phyloP scores from a whole-genome alignment of 495 filamentous ascomycete species.

The Tuber umbilicatum region DNA sequence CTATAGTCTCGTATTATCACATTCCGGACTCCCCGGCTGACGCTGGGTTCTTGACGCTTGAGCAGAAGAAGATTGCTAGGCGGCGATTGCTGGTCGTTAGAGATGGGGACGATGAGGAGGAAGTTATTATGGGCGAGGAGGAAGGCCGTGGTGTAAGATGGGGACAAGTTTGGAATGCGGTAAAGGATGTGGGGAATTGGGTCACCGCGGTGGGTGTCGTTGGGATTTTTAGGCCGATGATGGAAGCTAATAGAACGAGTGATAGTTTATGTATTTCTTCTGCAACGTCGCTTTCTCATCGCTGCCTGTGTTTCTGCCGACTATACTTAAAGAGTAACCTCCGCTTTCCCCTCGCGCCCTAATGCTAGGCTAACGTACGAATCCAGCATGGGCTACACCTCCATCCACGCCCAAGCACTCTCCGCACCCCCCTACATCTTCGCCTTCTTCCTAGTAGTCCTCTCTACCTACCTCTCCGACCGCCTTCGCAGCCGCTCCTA shows the following conservation, averaged over 20 bases:
- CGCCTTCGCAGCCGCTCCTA: constrained; percentile 63
- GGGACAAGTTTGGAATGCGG: constrained; percentile 32
- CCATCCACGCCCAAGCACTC: constrained; percentile 69
- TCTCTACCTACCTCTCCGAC: constrained; percentile 66
- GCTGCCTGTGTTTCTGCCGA: constrained; percentile 76
- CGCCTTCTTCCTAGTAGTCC: constrained; percentile 62
- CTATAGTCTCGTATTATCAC: constrained; percentile 58
- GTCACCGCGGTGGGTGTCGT: constrained; percentile 15
- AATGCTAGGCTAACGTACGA: neutral
- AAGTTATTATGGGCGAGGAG: constrained; percentile 41
- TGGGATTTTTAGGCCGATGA: constrained; percentile 4
- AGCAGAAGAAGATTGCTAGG: constrained; percentile 64
- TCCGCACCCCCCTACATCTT: constrained; percentile 76
- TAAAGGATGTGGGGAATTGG: constrained; percentile 36
- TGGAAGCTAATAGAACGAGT: constrained; percentile 10
- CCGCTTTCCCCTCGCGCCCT: neutral
- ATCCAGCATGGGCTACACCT: constrained; percentile 60
- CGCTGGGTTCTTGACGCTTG: constrained; percentile 62
- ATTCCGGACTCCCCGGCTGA: constrained; percentile 66
- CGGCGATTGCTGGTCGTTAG: constrained; percentile 58
- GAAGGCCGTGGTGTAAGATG: constrained; percentile 33
- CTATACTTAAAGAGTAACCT: constrained; percentile 57
- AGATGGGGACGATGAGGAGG: constrained; percentile 54
- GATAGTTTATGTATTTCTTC: constrained; percentile 51
- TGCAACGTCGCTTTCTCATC: constrained; percentile 68